Evolutionary conservation across 148 eudicot species (phyloP).

Genomic region (Tetragonia tetragonoides): DNA sequence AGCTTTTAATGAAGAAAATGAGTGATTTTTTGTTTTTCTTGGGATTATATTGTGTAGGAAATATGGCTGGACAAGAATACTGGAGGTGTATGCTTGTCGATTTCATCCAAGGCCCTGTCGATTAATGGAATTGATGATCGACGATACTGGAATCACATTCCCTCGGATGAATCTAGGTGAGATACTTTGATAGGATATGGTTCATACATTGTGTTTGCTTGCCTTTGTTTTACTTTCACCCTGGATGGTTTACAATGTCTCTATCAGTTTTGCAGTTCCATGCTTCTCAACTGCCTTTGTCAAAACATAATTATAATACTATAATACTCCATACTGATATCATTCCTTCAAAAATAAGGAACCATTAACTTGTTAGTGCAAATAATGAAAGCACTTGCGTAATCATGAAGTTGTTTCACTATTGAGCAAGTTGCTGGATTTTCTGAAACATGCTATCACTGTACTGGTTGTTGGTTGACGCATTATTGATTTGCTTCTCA

Average conservation of each 20-base stretch:
- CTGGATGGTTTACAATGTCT: background rate
- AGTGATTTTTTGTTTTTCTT: too few relatives aligned
- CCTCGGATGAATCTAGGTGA: slow-evolving; percentile 89
- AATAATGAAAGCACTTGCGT: too few relatives aligned
- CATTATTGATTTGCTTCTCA: too few relatives aligned
- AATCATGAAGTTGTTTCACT: too few relatives aligned
- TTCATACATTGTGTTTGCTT: background rate
- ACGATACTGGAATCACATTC: slow-evolving; percentile 86
- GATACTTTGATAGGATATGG: background rate
- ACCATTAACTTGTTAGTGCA: too few relatives aligned
- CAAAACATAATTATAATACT: too few relatives aligned
- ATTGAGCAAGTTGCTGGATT: background rate
- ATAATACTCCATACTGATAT: too few relatives aligned
- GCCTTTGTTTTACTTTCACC: background rate
- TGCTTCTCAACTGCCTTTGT: too few relatives aligned
- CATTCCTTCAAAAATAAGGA: too few relatives aligned
- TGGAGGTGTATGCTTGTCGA: slow-evolving; percentile 76
- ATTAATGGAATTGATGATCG: slow-evolving; percentile 91
- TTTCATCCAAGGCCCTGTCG: slow-evolving; percentile 66
- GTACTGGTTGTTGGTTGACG: too few relatives aligned
- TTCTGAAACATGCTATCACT: background rate
- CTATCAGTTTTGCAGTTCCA: too few relatives aligned
- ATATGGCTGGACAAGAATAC: slow-evolving; percentile 81
- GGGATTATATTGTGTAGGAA: slow-evolving; percentile 38
- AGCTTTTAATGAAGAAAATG: too few relatives aligned